phyloP scores from a whole-genome alignment of 169 alveolate genomes.

The Cryptosporidium parvum region DNA sequence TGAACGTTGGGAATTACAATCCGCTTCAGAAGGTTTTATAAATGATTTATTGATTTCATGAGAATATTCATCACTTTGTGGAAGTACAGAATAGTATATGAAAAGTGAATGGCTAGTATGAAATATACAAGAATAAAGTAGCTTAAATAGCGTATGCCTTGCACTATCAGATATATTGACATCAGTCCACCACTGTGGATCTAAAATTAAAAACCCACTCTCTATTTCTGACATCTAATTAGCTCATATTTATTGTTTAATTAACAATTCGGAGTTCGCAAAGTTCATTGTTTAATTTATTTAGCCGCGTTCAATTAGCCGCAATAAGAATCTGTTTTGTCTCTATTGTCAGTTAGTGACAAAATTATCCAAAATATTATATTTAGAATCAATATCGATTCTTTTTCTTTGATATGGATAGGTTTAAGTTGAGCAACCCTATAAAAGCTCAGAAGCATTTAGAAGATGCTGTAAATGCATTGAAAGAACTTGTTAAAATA shows the following conservation, averaged over 20 bases:
- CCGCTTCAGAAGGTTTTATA: background rate
- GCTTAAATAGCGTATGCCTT: conserved; percentile 16
- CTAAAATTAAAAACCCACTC: conserved; percentile 52
- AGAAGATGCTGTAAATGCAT: conserved; percentile 46
- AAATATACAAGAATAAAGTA: conserved; percentile 57
- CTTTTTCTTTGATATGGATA: conserved; percentile 18
- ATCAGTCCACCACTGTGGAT: conserved; percentile 59
- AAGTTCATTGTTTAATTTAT: background rate
- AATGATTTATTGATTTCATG: background rate
- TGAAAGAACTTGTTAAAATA: conserved; percentile 30
- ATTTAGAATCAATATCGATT: background rate
- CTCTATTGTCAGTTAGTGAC: conserved; percentile 57
- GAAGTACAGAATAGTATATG: conserved; percentile 53
- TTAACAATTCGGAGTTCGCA: background rate
- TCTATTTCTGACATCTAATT: conserved; percentile 47
- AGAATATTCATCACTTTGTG: background rate
- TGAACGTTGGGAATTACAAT: background rate
- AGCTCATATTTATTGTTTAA: conserved; percentile 13
- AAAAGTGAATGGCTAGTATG: conserved; percentile 53
- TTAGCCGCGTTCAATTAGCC: conserved; percentile 48
- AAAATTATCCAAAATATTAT: background rate
- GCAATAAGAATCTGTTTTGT: conserved; percentile 60
- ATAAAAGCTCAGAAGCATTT: conserved; percentile 14
- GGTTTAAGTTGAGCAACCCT: conserved; percentile 18
- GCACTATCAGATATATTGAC: conserved; percentile 24